Evolutionary conservation across 1,284 basidiomycete species (phyloP).

Genomic region (Phylloboletellus chloephorus): DNA sequence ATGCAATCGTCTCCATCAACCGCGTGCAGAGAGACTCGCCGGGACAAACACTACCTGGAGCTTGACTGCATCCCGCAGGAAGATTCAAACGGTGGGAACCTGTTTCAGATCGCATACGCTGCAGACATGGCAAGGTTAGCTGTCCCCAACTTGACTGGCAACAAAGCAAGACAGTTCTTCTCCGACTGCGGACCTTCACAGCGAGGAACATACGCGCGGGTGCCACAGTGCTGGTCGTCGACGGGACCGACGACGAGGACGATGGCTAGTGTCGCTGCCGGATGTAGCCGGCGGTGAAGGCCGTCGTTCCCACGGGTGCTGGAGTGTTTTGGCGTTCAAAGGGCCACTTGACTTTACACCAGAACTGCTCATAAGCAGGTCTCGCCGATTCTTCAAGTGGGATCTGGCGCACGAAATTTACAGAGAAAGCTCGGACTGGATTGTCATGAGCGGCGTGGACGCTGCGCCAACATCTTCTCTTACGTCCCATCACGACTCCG

Average conservation of each 20-base stretch:
- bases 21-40: no score
- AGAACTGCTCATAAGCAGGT: constrained; percentile 21
- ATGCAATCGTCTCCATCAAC: no score
- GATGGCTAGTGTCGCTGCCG: constrained; percentile 3
- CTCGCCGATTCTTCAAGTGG: constrained; percentile 18
- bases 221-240: background rate
- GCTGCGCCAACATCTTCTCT: constrained; percentile 25
- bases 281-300: constrained; percentile 15
- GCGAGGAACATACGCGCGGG: no score
- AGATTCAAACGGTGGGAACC: no score
- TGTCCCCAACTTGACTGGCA: no score
- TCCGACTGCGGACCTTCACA: no score
- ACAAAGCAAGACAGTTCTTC: no score
- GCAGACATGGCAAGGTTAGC: no score
- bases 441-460: constrained; percentile 35
- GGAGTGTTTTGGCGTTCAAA: constrained; percentile 26
- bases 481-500: constrained; percentile 26
- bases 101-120: no score
- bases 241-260: background rate
- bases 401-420: constrained; percentile 22
- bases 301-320: constrained; percentile 23
- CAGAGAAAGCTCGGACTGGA: constrained; percentile 21
- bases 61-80: no score
- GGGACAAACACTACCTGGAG: no score
- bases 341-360: constrained; percentile 21